Evolutionary conservation across 352 stramenopile genomes (phyloP).

Genomic region (Pythium folliculosum): DNA sequence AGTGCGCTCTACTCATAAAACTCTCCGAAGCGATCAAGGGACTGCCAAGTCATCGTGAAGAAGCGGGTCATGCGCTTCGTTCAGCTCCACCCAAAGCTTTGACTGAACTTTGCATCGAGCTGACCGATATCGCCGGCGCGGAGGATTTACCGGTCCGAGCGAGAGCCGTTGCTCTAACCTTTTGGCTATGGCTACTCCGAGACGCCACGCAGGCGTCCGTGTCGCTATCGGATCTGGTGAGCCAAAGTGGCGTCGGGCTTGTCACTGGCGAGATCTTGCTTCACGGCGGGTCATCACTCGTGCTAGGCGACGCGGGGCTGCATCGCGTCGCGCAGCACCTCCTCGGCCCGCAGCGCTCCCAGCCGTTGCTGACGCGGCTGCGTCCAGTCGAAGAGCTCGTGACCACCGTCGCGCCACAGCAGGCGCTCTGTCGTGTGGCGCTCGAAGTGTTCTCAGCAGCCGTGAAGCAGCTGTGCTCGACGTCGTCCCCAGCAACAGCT

Average conservation of each 20-base stretch:
- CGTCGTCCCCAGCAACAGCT: neutral
- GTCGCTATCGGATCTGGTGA: neutral
- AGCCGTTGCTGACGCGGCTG: neutral
- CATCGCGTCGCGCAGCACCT: neutral
- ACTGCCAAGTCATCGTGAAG: neutral
- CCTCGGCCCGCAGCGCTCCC: neutral
- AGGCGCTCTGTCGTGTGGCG: neutral
- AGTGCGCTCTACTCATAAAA: conserved; percentile 5
- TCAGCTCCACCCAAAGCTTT: neutral
- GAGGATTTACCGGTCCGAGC: neutral
- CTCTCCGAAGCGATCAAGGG: neutral
- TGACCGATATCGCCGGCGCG: neutral
- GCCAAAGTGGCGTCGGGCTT: neutral
- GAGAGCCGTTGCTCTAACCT: neutral
- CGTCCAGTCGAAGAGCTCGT: conserved; percentile 9
- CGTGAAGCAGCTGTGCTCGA: neutral
- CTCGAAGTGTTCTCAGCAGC: conserved; percentile 8
- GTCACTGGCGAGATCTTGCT: neutral
- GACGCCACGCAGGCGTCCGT: neutral
- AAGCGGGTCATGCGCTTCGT: neutral
- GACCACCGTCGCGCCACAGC: neutral
- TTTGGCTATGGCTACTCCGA: conserved; percentile 16
- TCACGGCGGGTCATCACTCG: neutral
- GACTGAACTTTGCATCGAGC: neutral
- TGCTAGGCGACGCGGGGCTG: neutral